Conservation (phyloP, 441 rosid species). For the Gossypium davidsonii region DNA sequence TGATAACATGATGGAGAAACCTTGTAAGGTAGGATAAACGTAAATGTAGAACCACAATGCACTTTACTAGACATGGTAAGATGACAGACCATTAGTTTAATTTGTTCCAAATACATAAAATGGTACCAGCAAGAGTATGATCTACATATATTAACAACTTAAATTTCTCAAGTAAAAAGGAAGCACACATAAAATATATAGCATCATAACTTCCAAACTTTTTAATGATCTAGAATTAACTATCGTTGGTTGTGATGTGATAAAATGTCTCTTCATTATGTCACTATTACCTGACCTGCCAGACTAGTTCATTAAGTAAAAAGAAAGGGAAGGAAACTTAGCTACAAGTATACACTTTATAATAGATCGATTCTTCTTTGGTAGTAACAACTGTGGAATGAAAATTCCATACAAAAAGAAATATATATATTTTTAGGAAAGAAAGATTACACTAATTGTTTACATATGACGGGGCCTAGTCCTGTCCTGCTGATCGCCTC, state of each 20-base stretch:
- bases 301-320: not conserved
- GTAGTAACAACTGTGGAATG: not conserved
- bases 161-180: not conserved
- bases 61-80: conserved; percentile 82
- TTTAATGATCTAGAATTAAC: not conserved
- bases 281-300: not conserved
- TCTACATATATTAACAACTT: not conserved
- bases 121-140: not conserved
- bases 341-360: too few relatives aligned
- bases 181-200: not conserved
- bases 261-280: not conserved
- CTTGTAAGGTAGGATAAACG: conserved; percentile 77
- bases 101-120: conserved; percentile 32
- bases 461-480: conserved; percentile 92
- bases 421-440: not conserved
- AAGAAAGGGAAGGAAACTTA: not conserved
- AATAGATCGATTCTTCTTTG: too few relatives aligned
- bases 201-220: not conserved
- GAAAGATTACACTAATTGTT: conserved; percentile 61
- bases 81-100: conserved; percentile 88
- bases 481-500: conserved; percentile 41
- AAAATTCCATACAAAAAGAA: not conserved
- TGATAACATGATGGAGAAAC: conserved; percentile 48
- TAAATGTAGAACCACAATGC: conserved; percentile 74
- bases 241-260: not conserved